Conservation (phyloP, 345 rosid genomes). For the Eucalyptus sideroxylon region DNA sequence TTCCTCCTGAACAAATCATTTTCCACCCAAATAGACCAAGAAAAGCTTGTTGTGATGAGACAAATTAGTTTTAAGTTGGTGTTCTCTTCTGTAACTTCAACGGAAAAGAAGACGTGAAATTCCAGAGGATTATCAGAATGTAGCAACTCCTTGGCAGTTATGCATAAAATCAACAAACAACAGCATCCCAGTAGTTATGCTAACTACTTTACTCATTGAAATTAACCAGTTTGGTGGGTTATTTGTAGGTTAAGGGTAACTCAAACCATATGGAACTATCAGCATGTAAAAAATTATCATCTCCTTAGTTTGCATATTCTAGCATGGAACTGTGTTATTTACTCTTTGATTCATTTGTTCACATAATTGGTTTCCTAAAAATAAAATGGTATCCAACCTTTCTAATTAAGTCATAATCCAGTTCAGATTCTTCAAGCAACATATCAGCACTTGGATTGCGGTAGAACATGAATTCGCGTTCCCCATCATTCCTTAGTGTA, state of each 20-base stretch:
- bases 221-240: not conserved
- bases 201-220: not conserved
- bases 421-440: conserved; percentile 75
- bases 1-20: not conserved
- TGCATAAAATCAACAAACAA: not conserved
- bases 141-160: not conserved
- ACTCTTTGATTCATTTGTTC: not conserved
- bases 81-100: not conserved
- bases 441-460: conserved; percentile 98
- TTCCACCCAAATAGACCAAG: not conserved
- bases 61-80: not conserved
- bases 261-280: not conserved
- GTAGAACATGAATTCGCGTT: conserved; percentile 96
- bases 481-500: conserved; percentile 78
- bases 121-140: not conserved
- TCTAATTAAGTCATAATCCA: conserved; percentile 66
- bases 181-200: not conserved
- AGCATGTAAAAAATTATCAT: not conserved
- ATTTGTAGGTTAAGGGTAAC: not conserved
- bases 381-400: conserved; percentile 33
- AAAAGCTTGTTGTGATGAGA: not conserved
- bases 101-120: not conserved
- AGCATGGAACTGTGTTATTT: not conserved
- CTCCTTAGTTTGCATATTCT: not conserved
- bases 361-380: not conserved